Base-by-base conservation (phyloP, 2,329 filamentous ascomycete species). In the Calycina marina region DNA sequence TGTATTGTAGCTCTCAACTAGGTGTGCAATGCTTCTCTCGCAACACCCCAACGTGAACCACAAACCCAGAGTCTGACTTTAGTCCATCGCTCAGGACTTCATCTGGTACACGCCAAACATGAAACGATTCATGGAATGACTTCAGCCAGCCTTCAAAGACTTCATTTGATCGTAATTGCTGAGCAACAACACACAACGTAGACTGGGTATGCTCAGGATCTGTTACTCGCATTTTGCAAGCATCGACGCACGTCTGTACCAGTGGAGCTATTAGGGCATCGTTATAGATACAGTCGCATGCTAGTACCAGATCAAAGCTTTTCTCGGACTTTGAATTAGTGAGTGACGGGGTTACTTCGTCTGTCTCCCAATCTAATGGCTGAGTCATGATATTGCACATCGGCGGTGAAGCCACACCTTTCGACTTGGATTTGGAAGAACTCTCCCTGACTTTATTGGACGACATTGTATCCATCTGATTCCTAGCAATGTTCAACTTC, bases 271-370 rank as follows among this genome's bases (percentile, higher is more conserved):
- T 71, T 3, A 96, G 67, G 2, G 79, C 71, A 43, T 93, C 82
- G 56, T 96, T 98, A 62, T 92, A 98, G 44, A 98, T 78, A 55
- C 86, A 94, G 55, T 98, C 90, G 50, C 84, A 93, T 4, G 85
- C 84, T 20, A 96, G 53, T 8, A 96, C 62, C 10, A 74, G 57
- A 47, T 92, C 79, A 43, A 90, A 77, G 36, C 67, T 65, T 47
- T 45, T 50, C 27, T 40, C 48, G 36, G 25, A 50, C 34, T 11
- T 37, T 32, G 26, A 38, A 6, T 53, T 22, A 32, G 40, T 40
- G 6, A 50, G 47, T 10, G 52, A 51, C 8, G 56, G 52, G 14
- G 58, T 67, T 6, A 76, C 63, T 28, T 64, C 55, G 39, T 72
- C 66, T 0, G 65, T 62, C 51, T 96, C 86, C 90, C 90, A 98